Conservation (phyloP, 768 basidiomycete genomes). For the Cubamyces sp. region DNA sequence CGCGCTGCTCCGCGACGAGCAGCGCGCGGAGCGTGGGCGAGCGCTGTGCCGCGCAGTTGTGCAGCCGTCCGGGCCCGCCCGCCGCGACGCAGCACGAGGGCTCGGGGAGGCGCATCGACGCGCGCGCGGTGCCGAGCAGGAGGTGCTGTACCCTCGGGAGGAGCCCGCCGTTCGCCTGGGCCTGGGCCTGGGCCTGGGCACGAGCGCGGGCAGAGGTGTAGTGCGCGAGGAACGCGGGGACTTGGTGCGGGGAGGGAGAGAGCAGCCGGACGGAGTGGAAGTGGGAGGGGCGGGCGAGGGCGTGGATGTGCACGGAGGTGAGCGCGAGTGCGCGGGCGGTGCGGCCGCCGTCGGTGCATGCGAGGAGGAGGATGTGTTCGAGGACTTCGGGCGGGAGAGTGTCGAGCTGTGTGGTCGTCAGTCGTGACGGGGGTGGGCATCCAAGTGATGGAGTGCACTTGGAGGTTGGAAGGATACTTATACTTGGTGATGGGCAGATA, state of each 20-base stretch:
- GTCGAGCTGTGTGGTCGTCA: not conserved
- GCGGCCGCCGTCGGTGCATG: constrained; percentile 15
- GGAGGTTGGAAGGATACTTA: not conserved
- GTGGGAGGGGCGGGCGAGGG: not conserved
- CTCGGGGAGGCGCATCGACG: too few species aligned
- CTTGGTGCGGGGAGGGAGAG: constrained; percentile 1
- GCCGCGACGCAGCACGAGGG: too few species aligned
- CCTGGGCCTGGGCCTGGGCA: too few species aligned
- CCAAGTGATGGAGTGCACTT: too few species aligned
- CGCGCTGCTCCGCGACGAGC: not conserved
- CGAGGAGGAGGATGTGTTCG: constrained; percentile 1
- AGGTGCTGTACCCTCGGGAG: not conserved
- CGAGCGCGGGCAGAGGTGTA: constrained; percentile 1
- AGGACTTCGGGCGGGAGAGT: constrained; percentile 1
- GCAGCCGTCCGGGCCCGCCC: too few species aligned
- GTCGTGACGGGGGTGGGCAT: too few species aligned
- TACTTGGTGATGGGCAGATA: too few species aligned
- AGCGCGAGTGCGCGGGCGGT: constrained; percentile 14
- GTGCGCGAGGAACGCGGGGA: constrained; percentile 7
- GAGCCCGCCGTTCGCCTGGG: too few species aligned
- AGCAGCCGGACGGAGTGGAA: constrained; percentile 7
- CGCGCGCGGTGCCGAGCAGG: not conserved
- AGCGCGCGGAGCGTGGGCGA: too few species aligned
- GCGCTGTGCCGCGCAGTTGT: too few species aligned
- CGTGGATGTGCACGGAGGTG: constrained; percentile 3